These are phyloP conservation scores for Cerioporus squamosus DNA, from an alignment of 1,284 basidiomycete genomes.

Conservation along the genomic window DNA sequence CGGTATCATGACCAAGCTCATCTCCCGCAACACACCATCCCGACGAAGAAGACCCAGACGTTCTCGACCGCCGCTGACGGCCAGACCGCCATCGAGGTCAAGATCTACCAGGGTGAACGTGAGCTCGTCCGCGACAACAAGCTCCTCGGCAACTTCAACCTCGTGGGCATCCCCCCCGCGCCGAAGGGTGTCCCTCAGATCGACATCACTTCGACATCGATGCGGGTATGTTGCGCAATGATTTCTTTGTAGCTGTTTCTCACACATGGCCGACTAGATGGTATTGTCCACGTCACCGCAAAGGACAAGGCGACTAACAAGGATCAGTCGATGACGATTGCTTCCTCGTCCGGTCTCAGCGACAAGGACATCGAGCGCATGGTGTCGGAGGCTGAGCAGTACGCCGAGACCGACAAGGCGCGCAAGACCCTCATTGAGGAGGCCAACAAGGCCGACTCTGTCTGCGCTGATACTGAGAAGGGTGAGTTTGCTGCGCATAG, in stretches of 20 bases:
- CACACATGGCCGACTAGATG: conserved; percentile 50
- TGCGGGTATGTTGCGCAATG: conserved; percentile 74
- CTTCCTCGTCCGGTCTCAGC: conserved; percentile 83
- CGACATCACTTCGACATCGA: conserved; percentile 96
- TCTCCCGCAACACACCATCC: conserved; percentile 99
- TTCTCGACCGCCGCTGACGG: conserved; percentile 99
- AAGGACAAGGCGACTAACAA: conserved; percentile 89
- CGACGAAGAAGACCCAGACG: conserved; percentile 97
- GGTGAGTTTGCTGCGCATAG: conserved; percentile 44
- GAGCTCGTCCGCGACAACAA: conserved; percentile 98
- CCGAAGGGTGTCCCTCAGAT: conserved; percentile 96
- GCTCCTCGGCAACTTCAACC: conserved; percentile 95
- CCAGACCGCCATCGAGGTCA: conserved; percentile 99
- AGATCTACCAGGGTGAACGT: conserved; percentile 99
- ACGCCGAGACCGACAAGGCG: conserved; percentile 88
- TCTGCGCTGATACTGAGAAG: conserved; percentile 96
- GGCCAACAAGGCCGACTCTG: conserved; percentile 95
- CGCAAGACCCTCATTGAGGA: conserved; percentile 93
- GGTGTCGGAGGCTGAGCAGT: conserved; percentile 90
- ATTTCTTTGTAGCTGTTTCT: background rate
- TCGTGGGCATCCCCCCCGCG: conserved; percentile 90
- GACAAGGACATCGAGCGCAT: conserved; percentile 95
- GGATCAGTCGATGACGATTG: conserved; percentile 89
- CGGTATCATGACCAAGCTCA: conserved; percentile 98
- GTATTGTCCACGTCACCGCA: conserved; percentile 55